These are phyloP conservation scores for Cudoniella acicularis DNA, from an alignment of 495 filamentous ascomycete genomes.

Conservation along the genomic window DNA sequence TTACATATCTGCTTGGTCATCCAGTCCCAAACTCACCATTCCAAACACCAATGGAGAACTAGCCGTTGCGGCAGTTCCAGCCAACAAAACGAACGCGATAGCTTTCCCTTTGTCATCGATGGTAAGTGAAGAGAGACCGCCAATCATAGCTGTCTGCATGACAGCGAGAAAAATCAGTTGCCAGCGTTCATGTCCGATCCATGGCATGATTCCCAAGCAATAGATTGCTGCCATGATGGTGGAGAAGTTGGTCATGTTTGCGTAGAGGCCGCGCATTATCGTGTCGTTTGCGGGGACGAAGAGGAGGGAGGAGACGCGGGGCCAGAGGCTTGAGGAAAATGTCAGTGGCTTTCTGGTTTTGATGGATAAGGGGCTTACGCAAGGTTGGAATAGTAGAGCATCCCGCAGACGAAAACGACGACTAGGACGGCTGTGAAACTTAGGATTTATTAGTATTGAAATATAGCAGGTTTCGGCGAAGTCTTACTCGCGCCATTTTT, in stretches of 20 bases:
- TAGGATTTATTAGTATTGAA: background rate
- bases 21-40: background rate
- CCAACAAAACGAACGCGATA: background rate
- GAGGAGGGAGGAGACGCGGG: background rate
- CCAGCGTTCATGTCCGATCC: background rate
- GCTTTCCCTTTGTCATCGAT: slow-evolving; percentile 1
- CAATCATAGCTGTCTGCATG: background rate
- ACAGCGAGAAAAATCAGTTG: background rate
- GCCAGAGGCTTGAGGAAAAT: background rate
- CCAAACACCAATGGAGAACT: background rate
- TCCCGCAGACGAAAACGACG: slow-evolving; percentile 28
- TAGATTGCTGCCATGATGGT: background rate
- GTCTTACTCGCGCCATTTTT: slow-evolving; percentile 28
- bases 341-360: background rate
- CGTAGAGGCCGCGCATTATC: background rate
- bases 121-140: background rate
- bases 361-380: background rate
- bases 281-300: background rate
- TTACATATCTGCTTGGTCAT: slow-evolving; percentile 1
- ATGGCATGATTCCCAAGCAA: background rate
- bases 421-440: slow-evolving; percentile 37
- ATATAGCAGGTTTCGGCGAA: slow-evolving; percentile 31
- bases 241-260: background rate
- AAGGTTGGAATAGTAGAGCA: slow-evolving; percentile 23
- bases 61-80: background rate